Evolutionary conservation across 306 rosid species (phyloP).

Genomic region (Fagus crenata): DNA sequence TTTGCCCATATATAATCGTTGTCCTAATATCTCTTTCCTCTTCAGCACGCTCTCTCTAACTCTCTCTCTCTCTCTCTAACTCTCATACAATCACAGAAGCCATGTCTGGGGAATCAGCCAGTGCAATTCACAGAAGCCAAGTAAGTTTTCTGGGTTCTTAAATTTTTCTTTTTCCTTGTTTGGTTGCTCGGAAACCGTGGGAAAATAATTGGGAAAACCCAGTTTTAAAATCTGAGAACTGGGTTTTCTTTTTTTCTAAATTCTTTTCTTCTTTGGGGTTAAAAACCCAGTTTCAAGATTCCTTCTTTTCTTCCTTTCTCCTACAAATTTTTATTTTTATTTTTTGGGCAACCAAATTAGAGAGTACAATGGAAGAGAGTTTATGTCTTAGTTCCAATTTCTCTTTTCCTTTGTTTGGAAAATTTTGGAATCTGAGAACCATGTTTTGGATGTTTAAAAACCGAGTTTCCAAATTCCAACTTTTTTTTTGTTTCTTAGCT

Average conservation of each 20-base stretch:
- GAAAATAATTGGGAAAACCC: not conserved
- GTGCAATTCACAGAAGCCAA: conserved; percentile 70
- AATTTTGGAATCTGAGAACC: not conserved
- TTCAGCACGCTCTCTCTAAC: not conserved
- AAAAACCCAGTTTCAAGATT: not conserved
- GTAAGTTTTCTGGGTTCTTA: conserved; percentile 43
- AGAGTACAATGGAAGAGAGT: not conserved
- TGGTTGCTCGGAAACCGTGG: not conserved
- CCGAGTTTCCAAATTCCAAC: not conserved
- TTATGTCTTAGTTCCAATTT: not conserved
- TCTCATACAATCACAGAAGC: conserved; percentile 20
- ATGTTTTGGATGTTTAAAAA: not conserved
- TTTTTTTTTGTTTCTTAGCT: not conserved
- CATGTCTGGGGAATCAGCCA: conserved; percentile 90
- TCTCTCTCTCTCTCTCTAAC: conserved; percentile 11
- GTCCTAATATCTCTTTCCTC: not conserved
- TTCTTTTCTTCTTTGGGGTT: not conserved
- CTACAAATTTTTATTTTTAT: too few relatives aligned
- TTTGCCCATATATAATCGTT: not conserved
- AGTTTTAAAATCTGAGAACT: conserved; percentile 23
- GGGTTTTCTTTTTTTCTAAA: not conserved
- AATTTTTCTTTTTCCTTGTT: not conserved
- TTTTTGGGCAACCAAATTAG: not conserved
- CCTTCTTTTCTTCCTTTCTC: not conserved
- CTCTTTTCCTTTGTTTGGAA: not conserved